phyloP scores from a whole-genome alignment of 768 basidiomycete genomes.

The Gymnopilus junonius region DNA sequence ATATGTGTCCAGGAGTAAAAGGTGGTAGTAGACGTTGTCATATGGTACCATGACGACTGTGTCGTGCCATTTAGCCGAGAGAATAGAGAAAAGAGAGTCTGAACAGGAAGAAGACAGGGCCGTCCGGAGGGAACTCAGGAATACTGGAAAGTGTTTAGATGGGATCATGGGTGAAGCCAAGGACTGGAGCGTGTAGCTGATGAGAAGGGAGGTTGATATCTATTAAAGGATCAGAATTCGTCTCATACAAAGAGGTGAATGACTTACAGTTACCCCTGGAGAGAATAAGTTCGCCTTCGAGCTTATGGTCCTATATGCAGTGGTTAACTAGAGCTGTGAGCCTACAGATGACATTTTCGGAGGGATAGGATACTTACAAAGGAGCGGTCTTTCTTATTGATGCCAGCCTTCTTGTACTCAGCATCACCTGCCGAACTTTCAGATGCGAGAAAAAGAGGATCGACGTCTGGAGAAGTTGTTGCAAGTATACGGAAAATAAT shows the following conservation, averaged over 20 bases:
- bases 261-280: slow-evolving; percentile 35
- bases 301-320: slow-evolving; percentile 39
- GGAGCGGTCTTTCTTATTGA: slow-evolving; percentile 60
- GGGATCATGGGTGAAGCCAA: slow-evolving; percentile 51
- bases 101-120: slow-evolving; percentile 37
- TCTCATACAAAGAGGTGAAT: background rate
- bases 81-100: slow-evolving; percentile 40
- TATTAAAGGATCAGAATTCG: slow-evolving; percentile 21
- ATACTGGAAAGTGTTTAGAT: slow-evolving; percentile 34
- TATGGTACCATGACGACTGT: slow-evolving; percentile 27
- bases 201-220: slow-evolving; percentile 60
- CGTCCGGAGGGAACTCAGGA: slow-evolving; percentile 35
- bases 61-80: slow-evolving; percentile 35
- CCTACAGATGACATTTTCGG: background rate
- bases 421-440: slow-evolving; percentile 30
- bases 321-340: slow-evolving; percentile 32
- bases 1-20: slow-evolving; percentile 65
- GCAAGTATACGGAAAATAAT: slow-evolving; percentile 51
- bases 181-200: slow-evolving; percentile 51
- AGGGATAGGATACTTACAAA: slow-evolving; percentile 43
- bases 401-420: slow-evolving; percentile 54
- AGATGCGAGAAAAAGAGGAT: slow-evolving; percentile 52
- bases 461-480: slow-evolving; percentile 35
- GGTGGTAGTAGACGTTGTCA: slow-evolving; percentile 55
- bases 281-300: slow-evolving; percentile 42